Evolutionary conservation across 306 rosid genomes (phyloP).

Genomic region (Cucurbita pepo): DNA sequence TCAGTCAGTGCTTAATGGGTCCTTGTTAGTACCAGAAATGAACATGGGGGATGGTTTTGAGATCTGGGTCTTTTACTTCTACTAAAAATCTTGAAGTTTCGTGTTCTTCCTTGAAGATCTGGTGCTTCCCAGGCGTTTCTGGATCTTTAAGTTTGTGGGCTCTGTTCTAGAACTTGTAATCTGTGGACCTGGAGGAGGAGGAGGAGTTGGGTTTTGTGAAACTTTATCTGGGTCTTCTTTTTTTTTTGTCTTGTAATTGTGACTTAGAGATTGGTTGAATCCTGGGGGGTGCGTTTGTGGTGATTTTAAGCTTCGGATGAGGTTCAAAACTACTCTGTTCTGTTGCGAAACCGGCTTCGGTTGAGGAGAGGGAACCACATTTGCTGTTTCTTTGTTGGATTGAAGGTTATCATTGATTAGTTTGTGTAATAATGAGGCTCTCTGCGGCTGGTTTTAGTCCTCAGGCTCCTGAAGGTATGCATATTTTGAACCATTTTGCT

Average conservation of each 20-base stretch:
- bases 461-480: constrained; percentile 75
- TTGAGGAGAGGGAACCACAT: constrained; percentile 19
- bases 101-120: constrained; percentile 47
- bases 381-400: not conserved
- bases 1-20: constrained; percentile 11
- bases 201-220: not conserved
- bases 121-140: constrained; percentile 11
- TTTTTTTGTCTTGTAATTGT: not conserved
- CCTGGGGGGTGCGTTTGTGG: constrained; percentile 30
- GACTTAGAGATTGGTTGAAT: not conserved
- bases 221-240: not conserved
- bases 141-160: not conserved
- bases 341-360: constrained; percentile 60
- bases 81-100: constrained; percentile 8
- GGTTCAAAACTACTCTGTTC: constrained; percentile 37
- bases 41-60: constrained; percentile 13
- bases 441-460: constrained; percentile 81
- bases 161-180: not conserved
- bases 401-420: constrained; percentile 6
- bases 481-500: not conserved
- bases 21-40: constrained; percentile 13
- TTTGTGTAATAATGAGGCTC: constrained; percentile 51
- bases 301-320: constrained; percentile 44
- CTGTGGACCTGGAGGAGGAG: not conserved
- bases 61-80: constrained; percentile 40